Conservation (phyloP, 176 grass and related monocot species). For the Musa beccarii region DNA sequence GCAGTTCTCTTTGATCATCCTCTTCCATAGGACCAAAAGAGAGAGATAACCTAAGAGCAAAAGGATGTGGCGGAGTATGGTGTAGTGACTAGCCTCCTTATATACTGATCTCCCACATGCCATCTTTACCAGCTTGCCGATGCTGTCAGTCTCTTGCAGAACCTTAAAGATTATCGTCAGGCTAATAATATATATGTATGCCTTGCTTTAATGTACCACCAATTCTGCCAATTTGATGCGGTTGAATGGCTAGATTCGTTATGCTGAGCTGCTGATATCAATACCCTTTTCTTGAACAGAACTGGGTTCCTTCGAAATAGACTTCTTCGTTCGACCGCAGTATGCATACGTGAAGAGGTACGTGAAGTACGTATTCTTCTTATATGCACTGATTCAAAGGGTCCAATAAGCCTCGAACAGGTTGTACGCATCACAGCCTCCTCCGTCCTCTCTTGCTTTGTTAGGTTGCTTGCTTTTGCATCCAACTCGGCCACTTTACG, state of each 20-base stretch:
- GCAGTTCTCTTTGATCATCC: constrained; percentile 44
- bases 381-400: no score
- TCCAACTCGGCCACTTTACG: constrained; percentile 28
- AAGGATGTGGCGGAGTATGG: not conserved
- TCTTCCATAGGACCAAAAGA: constrained; percentile 53
- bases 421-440: no score
- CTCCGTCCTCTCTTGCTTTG: not conserved
- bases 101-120: constrained; percentile 1
- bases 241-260: not conserved
- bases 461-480: constrained; percentile 14
- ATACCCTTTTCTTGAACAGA: no score
- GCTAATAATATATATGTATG: not conserved
- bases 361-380: no score
- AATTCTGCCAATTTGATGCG: not conserved
- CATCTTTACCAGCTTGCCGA: constrained; percentile 3
- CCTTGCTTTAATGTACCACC: not conserved
- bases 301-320: no score
- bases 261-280: no score
- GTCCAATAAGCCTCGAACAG: no score
- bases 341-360: no score
- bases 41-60: constrained; percentile 30
- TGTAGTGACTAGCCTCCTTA: not conserved
- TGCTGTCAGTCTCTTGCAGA: not conserved
- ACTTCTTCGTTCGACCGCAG: no score
- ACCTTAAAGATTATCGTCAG: not conserved